Base-by-base conservation (phyloP, 441 rosid genomes). In the Syzygium syzygioides region DNA sequence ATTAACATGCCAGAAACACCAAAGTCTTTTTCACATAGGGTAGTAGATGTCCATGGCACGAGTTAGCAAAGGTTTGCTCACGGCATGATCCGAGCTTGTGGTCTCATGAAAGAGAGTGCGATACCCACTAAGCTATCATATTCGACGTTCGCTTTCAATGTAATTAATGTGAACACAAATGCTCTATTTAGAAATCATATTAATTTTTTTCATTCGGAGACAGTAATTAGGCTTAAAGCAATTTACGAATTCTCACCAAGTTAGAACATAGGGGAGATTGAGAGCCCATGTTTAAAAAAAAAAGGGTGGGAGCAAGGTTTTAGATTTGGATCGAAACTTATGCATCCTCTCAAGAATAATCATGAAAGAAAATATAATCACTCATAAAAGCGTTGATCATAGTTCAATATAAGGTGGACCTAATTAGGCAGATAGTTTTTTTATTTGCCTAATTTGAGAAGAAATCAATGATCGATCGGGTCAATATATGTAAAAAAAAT, bases 81-180 rank as follows among this genome's bases (percentile, higher is more conserved):
- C 14, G 23, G 10, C 79, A 66, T 66, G 8, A 66, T 19, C 32
- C 23, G 45, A 32, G 34, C 79, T 9, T 23, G 11, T 25, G n/a
- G 10, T 14, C 14, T 57, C n/a, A 57, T 1, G n/a, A 57, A 32
- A 19, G 79, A 34, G 0, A 9, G 26, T 5, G 1, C 0, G 1
- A 11, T 18, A 66, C 19, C 19, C 48, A 18, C 45, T 32, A 9
- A 68, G 48, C 20, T 68, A 34, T 68, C 45, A 34, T 34, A 11
- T 14, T 68, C 14, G 6, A 0, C 8, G 3, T 32, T 66, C 18
- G 79, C 26, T 32, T 32, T 66, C 41, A 66, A 66, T 30, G 18
- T 32, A 66, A 30, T 15, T 64, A 30, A 32, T 34, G 14, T 32
- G 41, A 32, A 66, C 45, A 32, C 79, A 66, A 32, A 37, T 0